Base-by-base conservation (phyloP, 2,329 filamentous ascomycete species). In the Albophoma yamanashiensis region DNA sequence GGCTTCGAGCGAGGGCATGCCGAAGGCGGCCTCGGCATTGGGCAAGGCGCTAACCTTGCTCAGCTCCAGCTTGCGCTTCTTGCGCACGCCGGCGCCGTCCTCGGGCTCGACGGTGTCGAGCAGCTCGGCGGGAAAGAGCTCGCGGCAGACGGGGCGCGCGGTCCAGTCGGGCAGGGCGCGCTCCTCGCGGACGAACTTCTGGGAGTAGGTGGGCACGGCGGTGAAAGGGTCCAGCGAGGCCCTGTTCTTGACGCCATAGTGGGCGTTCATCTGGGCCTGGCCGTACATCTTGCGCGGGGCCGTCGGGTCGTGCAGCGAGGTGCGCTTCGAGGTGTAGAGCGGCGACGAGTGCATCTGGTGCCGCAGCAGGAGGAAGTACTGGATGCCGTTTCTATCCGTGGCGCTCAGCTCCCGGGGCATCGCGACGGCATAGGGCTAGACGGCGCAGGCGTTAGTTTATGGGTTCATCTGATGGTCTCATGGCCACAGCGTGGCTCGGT, bases 171-270 rank as follows among this genome's bases (percentile, higher is more conserved):
- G 83, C 57, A 85, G 73, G 3, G 78, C 76, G 53, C 82, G 75
- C 59, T 82, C 78, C 50, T 78, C 74, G 61, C 76, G 76, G 42
- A 77, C 72, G 67, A 85, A 84, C 60, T 78, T 77, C 65, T 83
- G 77, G 52, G 80, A 82, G 72, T 83, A 85, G 62, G 79, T 80
- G n/a, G 81, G 81, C 60, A 85, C 78, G 47, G 79, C 75, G n/a
- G 75, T 78, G 69, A 86, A 86, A 25, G 82, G 81, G 68, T 85
- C 82, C 57, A 81, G 66, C 15, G 79, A 82, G 43, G 82, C 82
- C 65, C 79, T 81, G 71, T 74, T 83, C 69, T 78, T 79, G 65
- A 80, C 71, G 62, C 77, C 80, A 71, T 81, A 85, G 59, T 78
- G 79, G 63, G 79, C 78, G 70, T 85, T 85, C 67, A 79, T 73